Conservation (phyloP, 2,329 filamentous ascomycete genomes). For the Calonectria honghensis region DNA sequence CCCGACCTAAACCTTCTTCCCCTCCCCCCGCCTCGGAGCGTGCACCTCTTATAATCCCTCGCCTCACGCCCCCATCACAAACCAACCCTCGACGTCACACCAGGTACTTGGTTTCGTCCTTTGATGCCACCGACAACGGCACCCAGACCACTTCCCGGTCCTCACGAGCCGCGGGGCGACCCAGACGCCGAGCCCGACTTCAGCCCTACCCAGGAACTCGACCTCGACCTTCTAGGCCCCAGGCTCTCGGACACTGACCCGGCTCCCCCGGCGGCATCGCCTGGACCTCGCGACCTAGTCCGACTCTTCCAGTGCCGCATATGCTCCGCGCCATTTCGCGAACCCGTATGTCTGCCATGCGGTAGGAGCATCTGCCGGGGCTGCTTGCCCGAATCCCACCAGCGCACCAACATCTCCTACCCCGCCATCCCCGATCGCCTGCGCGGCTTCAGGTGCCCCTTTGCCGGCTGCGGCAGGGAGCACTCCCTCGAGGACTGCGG, state of each 20-base stretch:
- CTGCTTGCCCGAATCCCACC: constrained; percentile 82
- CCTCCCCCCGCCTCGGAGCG: not conserved
- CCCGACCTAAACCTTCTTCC: not conserved
- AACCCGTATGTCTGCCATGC: constrained; percentile 87
- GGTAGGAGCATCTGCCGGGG: constrained; percentile 84
- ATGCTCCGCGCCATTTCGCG: constrained; percentile 81
- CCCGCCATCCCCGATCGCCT: constrained; percentile 80
- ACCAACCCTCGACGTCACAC: not conserved
- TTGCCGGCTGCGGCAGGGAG: constrained; percentile 78
- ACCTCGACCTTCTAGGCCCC: not conserved
- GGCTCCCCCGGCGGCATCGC: constrained; percentile 1
- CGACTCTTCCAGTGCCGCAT: constrained; percentile 85
- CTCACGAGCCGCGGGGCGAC: constrained; percentile 25
- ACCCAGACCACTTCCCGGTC: constrained; percentile 25
- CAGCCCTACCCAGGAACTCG: constrained; percentile 1
- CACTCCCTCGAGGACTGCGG: constrained; percentile 87
- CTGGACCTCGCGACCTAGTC: constrained; percentile 64
- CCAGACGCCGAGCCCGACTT: constrained; percentile 25
- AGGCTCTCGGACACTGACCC: not conserved
- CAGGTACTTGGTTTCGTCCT: not conserved
- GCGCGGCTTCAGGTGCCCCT: constrained; percentile 84
- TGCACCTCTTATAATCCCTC: constrained; percentile 15
- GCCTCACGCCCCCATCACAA: not conserved
- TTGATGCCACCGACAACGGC: constrained; percentile 33
- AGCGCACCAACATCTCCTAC: constrained; percentile 84